Evolutionary conservation across 805 yeast genomes (phyloP).

Genomic region (Nakazawaea molendinolei): DNA sequence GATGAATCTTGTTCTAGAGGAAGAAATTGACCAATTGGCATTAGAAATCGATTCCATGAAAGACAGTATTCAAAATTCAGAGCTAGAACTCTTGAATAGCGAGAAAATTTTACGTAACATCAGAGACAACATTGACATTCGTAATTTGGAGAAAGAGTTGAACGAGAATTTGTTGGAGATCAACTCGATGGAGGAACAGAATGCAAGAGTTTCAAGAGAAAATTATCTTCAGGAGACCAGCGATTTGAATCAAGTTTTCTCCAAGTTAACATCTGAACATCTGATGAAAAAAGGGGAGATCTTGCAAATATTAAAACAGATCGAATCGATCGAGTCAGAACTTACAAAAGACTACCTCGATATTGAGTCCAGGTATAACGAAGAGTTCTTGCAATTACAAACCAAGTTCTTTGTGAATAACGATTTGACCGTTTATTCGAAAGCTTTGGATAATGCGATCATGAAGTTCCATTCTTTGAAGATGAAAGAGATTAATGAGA

Average conservation of each 20-base stretch:
- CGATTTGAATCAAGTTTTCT: slow-evolving; percentile 41
- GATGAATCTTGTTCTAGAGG: slow-evolving; percentile 4
- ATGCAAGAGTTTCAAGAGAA: slow-evolving; percentile 56
- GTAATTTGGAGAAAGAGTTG: slow-evolving; percentile 36
- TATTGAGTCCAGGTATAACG: slow-evolving; percentile 55
- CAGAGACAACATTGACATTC: slow-evolving; percentile 55
- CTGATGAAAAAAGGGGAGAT: slow-evolving; percentile 83
- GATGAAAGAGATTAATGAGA: slow-evolving; percentile 87
- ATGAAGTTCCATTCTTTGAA: slow-evolving; percentile 87
- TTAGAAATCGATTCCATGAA: slow-evolving; percentile 12
- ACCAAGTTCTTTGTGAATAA: slow-evolving; percentile 70
- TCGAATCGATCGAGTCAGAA: slow-evolving; percentile 47
- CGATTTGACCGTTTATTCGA: slow-evolving; percentile 75
- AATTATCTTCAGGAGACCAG: slow-evolving; percentile 54
- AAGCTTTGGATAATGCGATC: slow-evolving; percentile 86
- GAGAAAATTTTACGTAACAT: slow-evolving; percentile 56
- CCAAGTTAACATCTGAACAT: slow-evolving; percentile 51
- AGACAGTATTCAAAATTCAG: slow-evolving; percentile 20
- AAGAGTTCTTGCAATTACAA: slow-evolving; percentile 70
- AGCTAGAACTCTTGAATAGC: slow-evolving; percentile 41
- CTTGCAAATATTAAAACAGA: slow-evolving; percentile 73
- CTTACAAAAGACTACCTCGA: slow-evolving; percentile 64
- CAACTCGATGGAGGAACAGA: slow-evolving; percentile 37
- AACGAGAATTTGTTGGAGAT: slow-evolving; percentile 32
- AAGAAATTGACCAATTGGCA: slow-evolving; percentile 16